Base-by-base conservation (phyloP, 177 flowering plant genomes). In the Vitis hybrid region DNA sequence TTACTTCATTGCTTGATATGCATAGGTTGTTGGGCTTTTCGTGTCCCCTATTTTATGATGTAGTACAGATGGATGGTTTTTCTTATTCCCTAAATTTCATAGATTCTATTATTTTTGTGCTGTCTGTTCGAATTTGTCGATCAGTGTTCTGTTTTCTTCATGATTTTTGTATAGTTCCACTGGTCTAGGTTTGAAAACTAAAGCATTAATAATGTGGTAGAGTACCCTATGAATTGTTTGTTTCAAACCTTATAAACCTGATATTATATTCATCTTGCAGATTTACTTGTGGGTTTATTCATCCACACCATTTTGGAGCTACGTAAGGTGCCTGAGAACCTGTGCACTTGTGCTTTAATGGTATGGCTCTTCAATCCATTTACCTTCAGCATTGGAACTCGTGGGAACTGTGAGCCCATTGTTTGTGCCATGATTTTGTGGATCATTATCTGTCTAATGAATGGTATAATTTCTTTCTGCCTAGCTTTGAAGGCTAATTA, bases 381-480 rank as follows among this genome's bases (percentile, higher is more conserved):
- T 78, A 94, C 98, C 50, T 92, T 94, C 87, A 94, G 97, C 26
- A 94, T 94, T 77, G 98, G 98, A 56, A 94, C 98, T 16, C 87
- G 97, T 34, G 97, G 98, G 63, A 94, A 94, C 82, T 94, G 98
- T 77, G 98, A 94, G 79, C 98, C 98, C 12, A 74, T 92, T 71
- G 88, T 89, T 15, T 94, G 97, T 83, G 92, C 97, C 72, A 80
- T 87, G 73, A 70, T 94, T 70, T 76, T 94, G 66, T 92, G 96
- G 98, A 83, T 90, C 74, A 75, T 90, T 59, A 77, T 86, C 58
- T 90, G 90, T 78, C 85, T 92, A 48, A 82, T 92, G 85, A 88
- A 88, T 48, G 97, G 98, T 93, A 85, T 79, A 61, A 67, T 74
- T 67, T 80, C 73, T 71, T 70, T 55, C 31, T 39, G 59, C 66